phyloP scores from a whole-genome alignment of 2,329 filamentous ascomycete genomes.

The Gliomastix tumulicola region DNA sequence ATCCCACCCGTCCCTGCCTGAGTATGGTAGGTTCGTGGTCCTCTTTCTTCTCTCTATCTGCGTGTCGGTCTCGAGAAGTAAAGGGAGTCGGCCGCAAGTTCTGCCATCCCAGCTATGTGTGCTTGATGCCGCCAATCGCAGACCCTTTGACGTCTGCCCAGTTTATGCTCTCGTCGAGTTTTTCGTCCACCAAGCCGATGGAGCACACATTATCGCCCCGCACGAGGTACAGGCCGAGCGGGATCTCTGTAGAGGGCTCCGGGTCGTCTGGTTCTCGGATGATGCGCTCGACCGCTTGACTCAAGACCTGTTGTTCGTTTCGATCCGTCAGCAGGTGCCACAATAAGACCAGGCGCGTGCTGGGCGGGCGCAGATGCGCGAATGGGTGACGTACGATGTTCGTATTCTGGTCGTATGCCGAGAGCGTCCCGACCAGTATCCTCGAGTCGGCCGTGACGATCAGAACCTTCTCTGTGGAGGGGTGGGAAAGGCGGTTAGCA shows the following conservation, averaged over 20 bases:
- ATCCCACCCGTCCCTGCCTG: no score
- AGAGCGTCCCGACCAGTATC: constrained; percentile 73
- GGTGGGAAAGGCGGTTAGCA: constrained; percentile 2
- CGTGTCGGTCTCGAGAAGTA: no score
- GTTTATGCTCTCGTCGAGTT: constrained; percentile 82
- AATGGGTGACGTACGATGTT: constrained; percentile 80
- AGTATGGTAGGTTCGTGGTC: no score
- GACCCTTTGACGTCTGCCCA: constrained; percentile 86
- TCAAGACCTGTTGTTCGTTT: constrained; percentile 57
- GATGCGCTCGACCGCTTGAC: constrained; percentile 78
- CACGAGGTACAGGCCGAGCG: constrained; percentile 84
- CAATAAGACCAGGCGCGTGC: not conserved
- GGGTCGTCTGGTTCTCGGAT: constrained; percentile 80
- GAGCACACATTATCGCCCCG: constrained; percentile 91
- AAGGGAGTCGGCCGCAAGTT: no score
- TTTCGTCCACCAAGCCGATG: constrained; percentile 83
- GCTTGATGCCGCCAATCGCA: constrained; percentile 79
- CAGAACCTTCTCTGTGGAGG: constrained; percentile 74
- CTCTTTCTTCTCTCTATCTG: no score
- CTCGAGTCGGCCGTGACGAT: constrained; percentile 90
- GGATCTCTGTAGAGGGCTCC: constrained; percentile 72
- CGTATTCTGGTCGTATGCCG: constrained; percentile 84
- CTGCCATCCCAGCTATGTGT: constrained; percentile 33
- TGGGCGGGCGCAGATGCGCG: no score
- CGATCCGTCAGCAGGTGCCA: not conserved